Conservation (phyloP, 208 protist genomes). For the Herpetomonas samuelpessoai region DNA sequence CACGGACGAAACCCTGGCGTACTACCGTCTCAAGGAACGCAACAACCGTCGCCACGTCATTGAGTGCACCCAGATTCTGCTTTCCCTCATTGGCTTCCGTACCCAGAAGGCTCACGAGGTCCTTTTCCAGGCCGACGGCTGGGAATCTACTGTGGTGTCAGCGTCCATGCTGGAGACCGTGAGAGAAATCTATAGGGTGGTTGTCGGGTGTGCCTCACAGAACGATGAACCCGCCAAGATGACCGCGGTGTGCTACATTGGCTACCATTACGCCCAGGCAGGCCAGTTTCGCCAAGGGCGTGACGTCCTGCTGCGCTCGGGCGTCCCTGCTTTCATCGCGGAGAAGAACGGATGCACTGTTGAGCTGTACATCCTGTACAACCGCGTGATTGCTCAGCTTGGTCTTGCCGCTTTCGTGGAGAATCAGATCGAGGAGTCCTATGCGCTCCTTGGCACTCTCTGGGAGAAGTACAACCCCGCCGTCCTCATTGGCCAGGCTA, state of each 20-base stretch:
- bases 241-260: slow-evolving; percentile 51
- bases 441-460: slow-evolving; percentile 57
- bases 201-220: slow-evolving; percentile 12
- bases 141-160: slow-evolving; percentile 31
- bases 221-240: slow-evolving; percentile 29
- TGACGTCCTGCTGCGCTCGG: slow-evolving; percentile 71
- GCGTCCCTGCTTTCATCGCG: slow-evolving; percentile 31
- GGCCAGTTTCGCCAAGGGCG: slow-evolving; percentile 72
- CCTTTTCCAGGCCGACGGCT: slow-evolving; percentile 38
- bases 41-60: slow-evolving; percentile 21
- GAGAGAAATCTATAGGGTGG: slow-evolving; percentile 40
- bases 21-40: slow-evolving; percentile 39
- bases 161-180: slow-evolving; percentile 61
- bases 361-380: slow-evolving; percentile 59
- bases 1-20: slow-evolving; percentile 49
- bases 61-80: slow-evolving; percentile 54
- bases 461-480: slow-evolving; percentile 55
- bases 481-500: slow-evolving; percentile 61
- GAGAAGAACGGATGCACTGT: slow-evolving; percentile 12
- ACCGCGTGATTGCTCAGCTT: slow-evolving; percentile 79
- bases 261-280: slow-evolving; percentile 75
- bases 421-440: slow-evolving; percentile 55
- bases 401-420: slow-evolving; percentile 75
- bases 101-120: slow-evolving; percentile 67
- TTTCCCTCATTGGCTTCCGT: slow-evolving; percentile 64